These are phyloP conservation scores for Sarocladium kiliense DNA, from an alignment of 2,329 filamentous ascomycete species.

Conservation along the genomic window DNA sequence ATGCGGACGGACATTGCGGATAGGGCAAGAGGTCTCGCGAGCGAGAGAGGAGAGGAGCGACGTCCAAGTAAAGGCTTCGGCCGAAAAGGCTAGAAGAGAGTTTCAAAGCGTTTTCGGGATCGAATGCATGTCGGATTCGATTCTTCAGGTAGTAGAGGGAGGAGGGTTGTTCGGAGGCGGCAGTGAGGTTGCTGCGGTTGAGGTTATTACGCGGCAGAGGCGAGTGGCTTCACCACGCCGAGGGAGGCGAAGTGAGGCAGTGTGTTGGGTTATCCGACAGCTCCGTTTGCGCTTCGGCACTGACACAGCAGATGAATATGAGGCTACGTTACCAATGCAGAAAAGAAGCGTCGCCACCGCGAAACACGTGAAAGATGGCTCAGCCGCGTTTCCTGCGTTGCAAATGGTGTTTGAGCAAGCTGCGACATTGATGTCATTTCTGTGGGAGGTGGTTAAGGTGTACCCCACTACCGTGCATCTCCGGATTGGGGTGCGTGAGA, in stretches of 20 bases:
- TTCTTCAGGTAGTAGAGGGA: too few relatives aligned
- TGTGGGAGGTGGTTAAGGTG: background rate
- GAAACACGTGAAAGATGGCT: background rate
- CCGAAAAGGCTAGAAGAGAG: background rate
- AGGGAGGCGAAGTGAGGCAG: background rate
- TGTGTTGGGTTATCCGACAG: background rate
- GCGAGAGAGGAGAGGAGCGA: background rate
- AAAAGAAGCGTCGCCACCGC: background rate
- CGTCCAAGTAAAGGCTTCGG: background rate
- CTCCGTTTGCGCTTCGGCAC: background rate
- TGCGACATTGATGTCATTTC: slow-evolving; percentile 4
- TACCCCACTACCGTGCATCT: background rate
- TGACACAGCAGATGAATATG: too few relatives aligned
- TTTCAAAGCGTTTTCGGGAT: background rate
- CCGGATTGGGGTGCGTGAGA: too few relatives aligned
- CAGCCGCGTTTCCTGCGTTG: background rate
- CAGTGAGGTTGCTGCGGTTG: slow-evolving; percentile 5
- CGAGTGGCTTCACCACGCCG: background rate
- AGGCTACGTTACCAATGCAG: background rate
- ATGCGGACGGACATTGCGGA: slow-evolving; percentile 61
- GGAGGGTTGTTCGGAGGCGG: background rate
- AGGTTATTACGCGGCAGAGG: slow-evolving; percentile 7
- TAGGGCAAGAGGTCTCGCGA: slow-evolving; percentile 2
- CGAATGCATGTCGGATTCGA: background rate
- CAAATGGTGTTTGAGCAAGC: background rate